These are phyloP conservation scores for Prunus davidiana DNA, from an alignment of 306 rosid genomes.

Conservation along the genomic window DNA sequence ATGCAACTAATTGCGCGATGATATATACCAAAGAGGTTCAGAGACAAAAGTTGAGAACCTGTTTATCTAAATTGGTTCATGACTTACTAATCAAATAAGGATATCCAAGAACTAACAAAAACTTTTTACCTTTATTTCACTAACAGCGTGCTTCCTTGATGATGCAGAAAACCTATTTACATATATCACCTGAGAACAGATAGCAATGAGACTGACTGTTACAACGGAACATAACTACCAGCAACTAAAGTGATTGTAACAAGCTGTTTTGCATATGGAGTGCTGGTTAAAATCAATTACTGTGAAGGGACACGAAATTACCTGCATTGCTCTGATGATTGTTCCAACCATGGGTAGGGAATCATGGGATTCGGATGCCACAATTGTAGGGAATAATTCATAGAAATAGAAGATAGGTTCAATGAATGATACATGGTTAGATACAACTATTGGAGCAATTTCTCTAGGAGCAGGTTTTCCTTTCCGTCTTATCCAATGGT, in stretches of 20 bases:
- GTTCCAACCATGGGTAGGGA: conserved; percentile 92
- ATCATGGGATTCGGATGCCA: conserved; percentile 95
- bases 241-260: conserved; percentile 7
- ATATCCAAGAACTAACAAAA: conserved; percentile 33
- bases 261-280: neutral
- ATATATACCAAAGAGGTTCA: neutral
- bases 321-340: conserved; percentile 99
- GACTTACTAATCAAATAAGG: neutral
- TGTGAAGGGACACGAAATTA: conserved; percentile 30
- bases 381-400: conserved; percentile 87
- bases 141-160: conserved; percentile 76
- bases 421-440: conserved; percentile 87
- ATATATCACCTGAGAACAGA: conserved; percentile 72
- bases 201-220: neutral
- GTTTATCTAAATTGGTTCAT: conserved; percentile 14
- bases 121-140: conserved; percentile 90
- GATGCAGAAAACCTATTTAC: conserved; percentile 77
- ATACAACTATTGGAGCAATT: conserved; percentile 81
- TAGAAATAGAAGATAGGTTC: conserved; percentile 97
- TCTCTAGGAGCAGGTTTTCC: conserved; percentile 94
- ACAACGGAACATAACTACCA: neutral
- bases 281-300: neutral
- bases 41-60: neutral
- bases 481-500: conserved; percentile 92
- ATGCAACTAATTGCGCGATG: neutral